Base-by-base conservation (phyloP, 2,329 filamentous ascomycete genomes). In the Fusarium sp. region DNA sequence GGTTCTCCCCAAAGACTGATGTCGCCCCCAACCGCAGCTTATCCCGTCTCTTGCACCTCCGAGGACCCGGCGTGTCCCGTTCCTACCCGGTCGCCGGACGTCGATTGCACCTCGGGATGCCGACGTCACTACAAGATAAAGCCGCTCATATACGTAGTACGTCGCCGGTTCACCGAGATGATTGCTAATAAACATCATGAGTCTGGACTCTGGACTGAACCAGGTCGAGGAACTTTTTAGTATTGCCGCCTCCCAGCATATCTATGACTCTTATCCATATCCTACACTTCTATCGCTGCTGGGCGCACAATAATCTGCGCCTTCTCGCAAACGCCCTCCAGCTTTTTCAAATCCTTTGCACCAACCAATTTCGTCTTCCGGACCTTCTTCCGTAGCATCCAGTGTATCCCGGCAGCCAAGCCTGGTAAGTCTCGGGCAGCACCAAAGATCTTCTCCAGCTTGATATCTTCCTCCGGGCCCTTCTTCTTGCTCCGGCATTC, bases 301-400 rank as follows among this genome's bases (percentile, higher is more conserved):
- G 65, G 68, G 27, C 77, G 75, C 5, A 83, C 76, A 8, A 71
- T 72, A 22, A 66, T 68, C 67, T 80, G 80, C 29, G 76, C 81
- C 72, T 80, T 81, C n/a, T 78, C 73, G n/a, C 76, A 73, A 39
- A 81, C 76, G 18, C 73, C 59, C 13, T 80, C 77, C 41, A 91
- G 76, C 66, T 80, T 83, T 70, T 82, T 84, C 59, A 81, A 82
- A 59, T 88, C 84, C 69, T 86, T 87, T 10, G 83, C 82, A 18
- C 83, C 81, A 46, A 87, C 79, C 71, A 90, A 81, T 75, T 88
- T 79, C 6, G 91, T 92, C 79, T 91, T 92, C 8, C 88, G 85
- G 20, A 98, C 87, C 47, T 92, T 88, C 79, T 92, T 94, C 77
- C 90, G 89, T 57, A 98, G 78, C 78, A 97, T 96, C 81, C 92